Base-by-base conservation (phyloP, 495 filamentous ascomycete genomes). In the Achaetomiella virescens region DNA sequence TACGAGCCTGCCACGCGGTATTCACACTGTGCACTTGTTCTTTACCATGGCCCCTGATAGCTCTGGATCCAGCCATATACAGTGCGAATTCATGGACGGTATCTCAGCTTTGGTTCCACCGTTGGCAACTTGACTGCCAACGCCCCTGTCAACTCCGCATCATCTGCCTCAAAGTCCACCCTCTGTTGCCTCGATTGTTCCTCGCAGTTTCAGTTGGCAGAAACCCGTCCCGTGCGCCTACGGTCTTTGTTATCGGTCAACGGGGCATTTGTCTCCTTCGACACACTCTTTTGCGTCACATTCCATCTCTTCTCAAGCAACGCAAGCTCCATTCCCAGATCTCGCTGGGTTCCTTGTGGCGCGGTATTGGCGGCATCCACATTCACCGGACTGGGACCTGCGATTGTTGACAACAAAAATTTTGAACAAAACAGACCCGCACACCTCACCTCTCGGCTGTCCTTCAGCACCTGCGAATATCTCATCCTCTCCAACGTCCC, bases 361-460 rank as follows among this genome's bases (percentile, higher is more conserved):
- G 57, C 18, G 45, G 55, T 42, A 57, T 61, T 57, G 62, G 61
- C 56, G 54, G 62, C 61, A 61, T 61, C 59, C 59, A 54, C 61
- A 57, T 46, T 57, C 57, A 48, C 42, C 57, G 48, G 52, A 52
- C 55, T 17, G 48, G 61, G 54, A 61, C 60, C 25, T 65, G 50
- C 59, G 64, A 63, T 69, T 67, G 64, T 69, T 69, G 64, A 67
- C 61, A 62, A 67, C 61, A 62, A 59, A 66, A 68, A 65, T 59
- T 54, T 66, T 54, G 46, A 65, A 53, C 52, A 54, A 61, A 60
- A 59, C 58, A 58, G 58, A 67, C 57, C 62, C 59, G 62, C 60
- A 56, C 52, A 35, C 52, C 35, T 48, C 40, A 48, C 15, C 47
- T 45, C 29, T 9, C 10, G n/a, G 22, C 35, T 20, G 31, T 31